These are phyloP conservation scores for Aureobasidium sp. DNA, from an alignment of 2,329 filamentous ascomycete genomes.

Conservation along the genomic window DNA sequence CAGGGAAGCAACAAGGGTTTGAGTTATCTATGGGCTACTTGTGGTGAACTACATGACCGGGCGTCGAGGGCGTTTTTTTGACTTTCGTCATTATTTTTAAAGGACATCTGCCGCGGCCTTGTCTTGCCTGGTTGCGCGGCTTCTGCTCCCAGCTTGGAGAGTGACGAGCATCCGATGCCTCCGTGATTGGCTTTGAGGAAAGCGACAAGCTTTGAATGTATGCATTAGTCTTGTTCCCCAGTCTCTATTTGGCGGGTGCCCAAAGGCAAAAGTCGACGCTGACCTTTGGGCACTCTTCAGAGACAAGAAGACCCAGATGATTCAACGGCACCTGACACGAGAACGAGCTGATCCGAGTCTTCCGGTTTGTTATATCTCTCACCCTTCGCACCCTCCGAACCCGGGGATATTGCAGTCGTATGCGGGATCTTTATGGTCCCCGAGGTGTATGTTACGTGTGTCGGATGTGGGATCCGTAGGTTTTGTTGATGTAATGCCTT, in stretches of 20 bases:
- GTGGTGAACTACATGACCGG: background rate
- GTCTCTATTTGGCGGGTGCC: background rate
- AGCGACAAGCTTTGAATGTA: background rate
- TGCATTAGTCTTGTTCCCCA: slow-evolving; percentile 3
- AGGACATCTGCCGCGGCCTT: background rate
- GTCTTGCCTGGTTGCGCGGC: slow-evolving; percentile 11
- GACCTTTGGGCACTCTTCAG: background rate
- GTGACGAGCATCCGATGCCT: background rate
- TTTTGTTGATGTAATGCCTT: background rate
- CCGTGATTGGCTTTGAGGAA: slow-evolving; percentile 1
- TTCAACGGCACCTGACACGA: background rate
- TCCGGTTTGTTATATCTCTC: background rate
- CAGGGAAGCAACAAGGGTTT: background rate
- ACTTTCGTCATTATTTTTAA: slow-evolving; percentile 10
- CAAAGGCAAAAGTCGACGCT: background rate
- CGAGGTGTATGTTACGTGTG: background rate
- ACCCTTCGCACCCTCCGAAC: background rate
- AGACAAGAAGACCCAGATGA: background rate
- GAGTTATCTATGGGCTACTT: slow-evolving; percentile 7
- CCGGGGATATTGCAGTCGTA: background rate
- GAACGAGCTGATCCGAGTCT: background rate
- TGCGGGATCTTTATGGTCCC: background rate
- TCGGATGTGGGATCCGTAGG: background rate
- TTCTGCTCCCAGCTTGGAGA: background rate
- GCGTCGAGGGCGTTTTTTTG: background rate